Evolutionary conservation across 1,284 basidiomycete genomes (phyloP).

Genomic region (Peniophora sp.): DNA sequence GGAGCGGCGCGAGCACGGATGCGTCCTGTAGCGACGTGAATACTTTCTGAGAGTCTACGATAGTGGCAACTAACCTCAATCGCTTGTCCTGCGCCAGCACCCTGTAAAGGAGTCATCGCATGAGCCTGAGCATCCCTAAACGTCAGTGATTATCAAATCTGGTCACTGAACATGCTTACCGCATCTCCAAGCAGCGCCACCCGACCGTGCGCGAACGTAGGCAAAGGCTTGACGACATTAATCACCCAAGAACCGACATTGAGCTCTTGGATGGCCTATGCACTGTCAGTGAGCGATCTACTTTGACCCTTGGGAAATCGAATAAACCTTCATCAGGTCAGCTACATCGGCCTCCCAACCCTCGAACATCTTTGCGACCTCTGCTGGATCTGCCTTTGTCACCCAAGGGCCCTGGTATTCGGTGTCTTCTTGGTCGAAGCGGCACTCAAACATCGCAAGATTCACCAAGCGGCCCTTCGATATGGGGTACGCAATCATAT

Average conservation of each 20-base stretch:
- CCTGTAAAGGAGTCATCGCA: conserved; percentile 47
- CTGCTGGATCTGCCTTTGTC: conserved; percentile 17
- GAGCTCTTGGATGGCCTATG: conserved; percentile 24
- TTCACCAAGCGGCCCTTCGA: conserved; percentile 33
- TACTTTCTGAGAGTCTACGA: neutral
- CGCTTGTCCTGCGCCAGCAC: conserved; percentile 47
- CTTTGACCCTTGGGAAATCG: conserved; percentile 5
- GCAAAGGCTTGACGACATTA: conserved; percentile 33
- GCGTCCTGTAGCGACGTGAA: conserved; percentile 22
- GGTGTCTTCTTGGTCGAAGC: conserved; percentile 26
- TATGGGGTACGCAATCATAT: conserved; percentile 36
- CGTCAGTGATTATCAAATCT: neutral
- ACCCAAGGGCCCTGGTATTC: conserved; percentile 28
- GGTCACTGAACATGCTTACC: conserved; percentile 15
- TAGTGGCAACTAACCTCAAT: conserved; percentile 33
- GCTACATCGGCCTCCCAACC: conserved; percentile 35
- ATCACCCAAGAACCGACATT: conserved; percentile 41
- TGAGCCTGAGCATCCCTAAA: conserved; percentile 31
- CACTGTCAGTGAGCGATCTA: neutral
- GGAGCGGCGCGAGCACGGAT: conserved; percentile 31
- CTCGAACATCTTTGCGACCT: conserved; percentile 21
- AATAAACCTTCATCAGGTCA: conserved; percentile 29
- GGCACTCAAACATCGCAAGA: conserved; percentile 28
- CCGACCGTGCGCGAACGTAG: conserved; percentile 26
- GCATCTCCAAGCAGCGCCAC: conserved; percentile 47